Evolutionary conservation across 2,329 filamentous ascomycete species (phyloP), one percentile per base, ranked within the genome.

Genomic region (Thielaviopsis populi): DNA sequence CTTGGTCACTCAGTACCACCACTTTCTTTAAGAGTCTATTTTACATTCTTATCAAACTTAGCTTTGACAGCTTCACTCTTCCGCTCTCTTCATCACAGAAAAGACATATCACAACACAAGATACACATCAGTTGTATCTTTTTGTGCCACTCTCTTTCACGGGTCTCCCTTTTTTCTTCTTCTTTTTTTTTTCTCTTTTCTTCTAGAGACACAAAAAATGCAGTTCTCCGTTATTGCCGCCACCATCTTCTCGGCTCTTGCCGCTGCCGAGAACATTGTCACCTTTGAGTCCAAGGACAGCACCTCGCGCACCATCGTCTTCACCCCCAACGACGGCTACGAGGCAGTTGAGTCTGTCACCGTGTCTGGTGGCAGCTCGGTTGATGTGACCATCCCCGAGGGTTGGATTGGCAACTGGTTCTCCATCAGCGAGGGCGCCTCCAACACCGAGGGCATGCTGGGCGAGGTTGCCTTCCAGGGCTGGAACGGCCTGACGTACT

Each of bases 281-380:
- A 82, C 79, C 68, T 84, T 86, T 74, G 69, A 78, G 73, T 83
- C 80, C 68, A 79, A 83, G 61, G 83, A 86, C 71, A 69, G 72
- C 65, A 74, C 73, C 41, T 70, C 73, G 65, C 78, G 80, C 71
- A 78, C 75, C 59, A 69, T 83, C 71, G 68, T 77, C 73, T 81
- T 82, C 73, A 81, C 78, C 37, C 69, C 75, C 68, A 66, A 46
- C 59, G 69, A 71, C 0, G 76, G 76, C 61, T 69, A 69, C 24
- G 48, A 68, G n/a, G 41, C 70, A 1, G 69, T 80, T 54, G 68
- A 71, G 19, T 65, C 74, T 17, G 70, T 81, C 67, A 70, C 70
- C 15, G 74, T 83, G 53, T 67, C 68, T 63, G 76, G 70, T 63
- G 68, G 72, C 50, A 66, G 72, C 67, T 71, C 77, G 53, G 72